phyloP scores from a whole-genome alignment of 1,139 yeast species.

The Diutina siamensis region DNA sequence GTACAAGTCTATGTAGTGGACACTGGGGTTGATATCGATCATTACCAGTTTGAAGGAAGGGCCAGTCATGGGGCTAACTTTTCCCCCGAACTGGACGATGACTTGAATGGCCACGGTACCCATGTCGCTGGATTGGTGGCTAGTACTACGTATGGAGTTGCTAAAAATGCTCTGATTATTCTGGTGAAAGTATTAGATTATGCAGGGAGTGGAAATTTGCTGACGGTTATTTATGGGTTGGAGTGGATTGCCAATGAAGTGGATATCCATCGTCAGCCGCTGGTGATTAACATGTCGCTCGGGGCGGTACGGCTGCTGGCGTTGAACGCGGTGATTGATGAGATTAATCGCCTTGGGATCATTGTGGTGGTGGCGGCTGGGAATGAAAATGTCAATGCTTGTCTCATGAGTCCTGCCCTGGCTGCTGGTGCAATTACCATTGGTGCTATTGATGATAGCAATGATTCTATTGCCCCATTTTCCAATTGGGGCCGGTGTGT shows the following conservation, averaged over 20 bases:
- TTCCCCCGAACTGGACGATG: conserved; percentile 52
- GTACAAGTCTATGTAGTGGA: conserved; percentile 75
- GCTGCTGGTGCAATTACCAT: conserved; percentile 64
- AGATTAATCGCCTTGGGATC: conserved; percentile 59
- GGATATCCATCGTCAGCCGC: conserved; percentile 26
- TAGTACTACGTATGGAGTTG: conserved; percentile 66
- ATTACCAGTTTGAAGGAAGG: conserved; percentile 58
- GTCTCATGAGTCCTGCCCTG: conserved; percentile 72
- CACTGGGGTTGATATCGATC: conserved; percentile 52
- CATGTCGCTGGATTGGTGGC: conserved; percentile 91
- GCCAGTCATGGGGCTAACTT: conserved; percentile 49
- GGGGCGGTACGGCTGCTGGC: conserved; percentile 61
- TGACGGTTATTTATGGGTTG: conserved; percentile 58
- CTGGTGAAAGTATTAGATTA: conserved; percentile 62
- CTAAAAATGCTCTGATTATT: conserved; percentile 51
- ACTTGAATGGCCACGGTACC: conserved; percentile 67
- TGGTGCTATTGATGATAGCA: conserved; percentile 73
- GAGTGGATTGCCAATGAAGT: conserved; percentile 62
- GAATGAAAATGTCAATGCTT: conserved; percentile 66
- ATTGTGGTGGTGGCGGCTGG: conserved; percentile 88
- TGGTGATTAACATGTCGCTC: conserved; percentile 71
- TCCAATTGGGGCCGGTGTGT: conserved; percentile 88
- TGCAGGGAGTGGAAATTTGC: conserved; percentile 55
- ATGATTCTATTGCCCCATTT: conserved; percentile 59
- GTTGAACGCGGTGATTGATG: conserved; percentile 62